Evolutionary conservation across 2,329 filamentous ascomycete genomes (phyloP).

Genomic region (Emericellopsis atlantica): DNA sequence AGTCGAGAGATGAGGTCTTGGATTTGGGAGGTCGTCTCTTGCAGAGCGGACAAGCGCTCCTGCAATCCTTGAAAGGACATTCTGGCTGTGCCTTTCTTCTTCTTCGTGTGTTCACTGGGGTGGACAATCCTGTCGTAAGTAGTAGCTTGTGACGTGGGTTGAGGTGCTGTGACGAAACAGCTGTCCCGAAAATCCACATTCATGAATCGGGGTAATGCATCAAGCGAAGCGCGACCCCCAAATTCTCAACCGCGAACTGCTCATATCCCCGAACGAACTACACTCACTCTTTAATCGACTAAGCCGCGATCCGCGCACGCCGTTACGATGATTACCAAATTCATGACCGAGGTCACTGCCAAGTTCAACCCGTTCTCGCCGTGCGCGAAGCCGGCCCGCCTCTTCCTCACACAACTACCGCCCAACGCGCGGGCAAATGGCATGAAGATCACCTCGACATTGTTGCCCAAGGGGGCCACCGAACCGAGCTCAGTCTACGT

Average conservation of each 20-base stretch:
- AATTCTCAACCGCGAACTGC: no score
- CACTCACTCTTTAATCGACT: no score
- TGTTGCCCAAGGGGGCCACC: slow-evolving; percentile 58
- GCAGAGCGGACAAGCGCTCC: slow-evolving; percentile 45
- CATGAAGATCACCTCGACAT: slow-evolving; percentile 66
- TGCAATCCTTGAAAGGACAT: slow-evolving; percentile 51
- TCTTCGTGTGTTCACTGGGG: background rate
- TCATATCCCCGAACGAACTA: no score
- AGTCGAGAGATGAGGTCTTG: slow-evolving; percentile 47
- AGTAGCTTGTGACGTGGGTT: background rate
- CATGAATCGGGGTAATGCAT: background rate
- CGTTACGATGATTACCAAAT: slow-evolving; percentile 65
- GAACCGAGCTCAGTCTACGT: slow-evolving; percentile 59
- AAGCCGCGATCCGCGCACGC: background rate
- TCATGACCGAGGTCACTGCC: slow-evolving; percentile 72
- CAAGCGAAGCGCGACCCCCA: background rate
- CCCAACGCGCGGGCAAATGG: slow-evolving; percentile 59
- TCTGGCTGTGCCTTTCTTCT: background rate
- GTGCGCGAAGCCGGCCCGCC: slow-evolving; percentile 67
- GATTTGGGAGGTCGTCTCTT: slow-evolving; percentile 48
- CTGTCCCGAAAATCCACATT: background rate
- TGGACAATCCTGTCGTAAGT: background rate
- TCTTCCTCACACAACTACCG: slow-evolving; percentile 79
- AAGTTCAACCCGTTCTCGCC: slow-evolving; percentile 87
- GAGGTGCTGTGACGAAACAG: background rate